Base-by-base conservation (phyloP, 2,329 filamentous ascomycete species). In the Aspergillus puulaauensis region DNA sequence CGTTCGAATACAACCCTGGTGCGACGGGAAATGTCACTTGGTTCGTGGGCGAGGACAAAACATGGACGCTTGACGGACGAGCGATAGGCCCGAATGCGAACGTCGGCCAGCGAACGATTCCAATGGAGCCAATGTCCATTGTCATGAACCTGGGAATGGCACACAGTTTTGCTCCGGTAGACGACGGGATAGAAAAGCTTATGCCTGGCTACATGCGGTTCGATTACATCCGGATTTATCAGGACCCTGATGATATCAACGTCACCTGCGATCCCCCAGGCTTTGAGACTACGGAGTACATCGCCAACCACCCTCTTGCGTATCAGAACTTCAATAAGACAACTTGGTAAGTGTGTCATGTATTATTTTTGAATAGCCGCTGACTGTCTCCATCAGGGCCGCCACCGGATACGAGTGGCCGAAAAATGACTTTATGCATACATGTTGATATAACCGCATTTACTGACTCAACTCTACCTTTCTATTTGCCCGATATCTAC, bases 101-200 rank as follows among this genome's bases (percentile, higher is more conserved):
- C 67, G 75, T 90, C 56, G 87, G 86, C 6, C 83, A 87, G 64
- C 79, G 88, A 62, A 73, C 82, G 19, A 83, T 90, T 52, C 86
- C 87, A 0, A 76, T 85, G 63, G 88, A 90, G 68, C 88, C 88
- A 2, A 81, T 90, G 84, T 70, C 85, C 2, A 74, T 90, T 17
- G 79, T 90, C 64, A 80, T 86, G 75, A 90, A 90, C 68, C 83
- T 90, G 65, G 88, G 88, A 66, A 89, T 90, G 83, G 86, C 84
- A 4, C 80, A 80, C 65, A 84, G 82, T 71, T 90, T 90, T 70
- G 83, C 87, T 0, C 71, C 78, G 5, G 75, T 90, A 60, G 85
- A 89, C 66, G 72, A 85, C 57, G 80, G 79, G 1, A 83, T 90
- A 23, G 75, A 70, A 4, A 66, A 79, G 15, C 73, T 83, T 44